These are phyloP conservation scores for Phoenix roebelenii DNA, from an alignment of 176 grass and related monocot species.

Conservation along the genomic window DNA sequence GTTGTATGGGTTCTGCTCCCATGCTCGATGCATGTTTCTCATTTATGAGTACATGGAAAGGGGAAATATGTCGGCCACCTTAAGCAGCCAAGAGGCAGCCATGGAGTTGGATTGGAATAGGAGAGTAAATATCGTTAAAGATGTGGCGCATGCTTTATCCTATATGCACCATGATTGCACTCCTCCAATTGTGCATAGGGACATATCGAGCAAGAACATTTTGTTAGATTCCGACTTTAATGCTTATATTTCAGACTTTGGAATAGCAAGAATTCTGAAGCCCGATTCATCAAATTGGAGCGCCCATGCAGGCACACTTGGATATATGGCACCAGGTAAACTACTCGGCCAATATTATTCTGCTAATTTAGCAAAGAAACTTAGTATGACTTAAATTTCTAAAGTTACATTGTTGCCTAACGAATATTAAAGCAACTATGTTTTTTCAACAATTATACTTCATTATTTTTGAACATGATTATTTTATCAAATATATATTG, in stretches of 20 bases:
- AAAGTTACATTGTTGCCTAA: background rate
- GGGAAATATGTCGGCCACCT: background rate
- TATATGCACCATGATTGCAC: constrained; percentile 3
- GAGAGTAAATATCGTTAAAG: constrained; percentile 8
- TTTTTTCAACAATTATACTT: too few relatives aligned
- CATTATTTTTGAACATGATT: too few relatives aligned
- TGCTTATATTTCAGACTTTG: too few relatives aligned
- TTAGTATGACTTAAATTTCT: too few relatives aligned
- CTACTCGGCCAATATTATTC: too few relatives aligned
- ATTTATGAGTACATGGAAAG: constrained; percentile 7
- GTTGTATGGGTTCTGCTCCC: constrained; percentile 4
- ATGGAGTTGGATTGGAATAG: constrained; percentile 17
- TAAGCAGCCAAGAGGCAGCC: background rate
- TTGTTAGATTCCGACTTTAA: background rate
- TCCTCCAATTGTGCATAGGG: background rate
- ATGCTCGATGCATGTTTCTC: constrained; percentile 2
- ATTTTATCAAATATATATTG: too few relatives aligned
- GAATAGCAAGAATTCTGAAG: background rate
- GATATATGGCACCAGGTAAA: constrained; percentile 19
- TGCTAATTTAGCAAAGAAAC: too few relatives aligned
- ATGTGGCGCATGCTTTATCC: constrained; percentile 8
- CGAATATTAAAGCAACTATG: background rate
- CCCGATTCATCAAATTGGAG: constrained; percentile 22
- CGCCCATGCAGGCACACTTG: constrained; percentile 5
- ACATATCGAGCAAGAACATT: constrained; percentile 7